phyloP scores from a whole-genome alignment of 192 early-diverging fungal genomes.

The Dispira simplex region DNA sequence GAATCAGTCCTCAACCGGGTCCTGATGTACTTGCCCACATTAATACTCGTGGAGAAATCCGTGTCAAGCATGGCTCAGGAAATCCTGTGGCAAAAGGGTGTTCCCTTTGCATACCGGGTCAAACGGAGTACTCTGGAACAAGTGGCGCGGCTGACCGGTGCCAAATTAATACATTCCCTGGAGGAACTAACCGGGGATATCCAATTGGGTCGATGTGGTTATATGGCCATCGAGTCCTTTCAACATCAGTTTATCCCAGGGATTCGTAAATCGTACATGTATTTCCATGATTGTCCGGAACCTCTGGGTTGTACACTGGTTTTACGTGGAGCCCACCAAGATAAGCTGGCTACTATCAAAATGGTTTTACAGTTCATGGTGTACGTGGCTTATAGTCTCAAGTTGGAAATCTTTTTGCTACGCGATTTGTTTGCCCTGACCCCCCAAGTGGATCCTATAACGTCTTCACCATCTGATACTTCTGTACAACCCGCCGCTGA shows the following conservation, averaged over 20 bases:
- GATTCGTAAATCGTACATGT: slow-evolving; percentile 70
- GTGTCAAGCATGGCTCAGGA: slow-evolving; percentile 79
- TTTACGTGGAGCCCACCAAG: slow-evolving; percentile 63
- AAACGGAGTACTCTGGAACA: slow-evolving; percentile 75
- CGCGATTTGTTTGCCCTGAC: slow-evolving; percentile 50
- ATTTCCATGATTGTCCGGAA: slow-evolving; percentile 71
- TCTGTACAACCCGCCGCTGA: not conserved
- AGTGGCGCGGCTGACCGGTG: slow-evolving; percentile 73
- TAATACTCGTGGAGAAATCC: slow-evolving; percentile 69
- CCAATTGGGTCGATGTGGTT: slow-evolving; percentile 60
- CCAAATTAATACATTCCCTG: slow-evolving; percentile 66
- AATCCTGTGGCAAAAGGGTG: slow-evolving; percentile 54
- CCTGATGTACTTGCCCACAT: slow-evolving; percentile 49
- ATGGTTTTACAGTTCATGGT: slow-evolving; percentile 68
- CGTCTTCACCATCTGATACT: not conserved
- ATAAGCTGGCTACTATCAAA: slow-evolving; percentile 58
- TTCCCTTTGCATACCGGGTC: slow-evolving; percentile 75
- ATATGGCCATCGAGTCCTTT: slow-evolving; percentile 65
- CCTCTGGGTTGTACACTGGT: slow-evolving; percentile 76
- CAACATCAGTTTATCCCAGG: slow-evolving; percentile 68
- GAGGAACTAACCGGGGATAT: slow-evolving; percentile 61
- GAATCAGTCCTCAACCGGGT: slow-evolving; percentile 66
- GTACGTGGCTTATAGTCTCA: slow-evolving; percentile 74
- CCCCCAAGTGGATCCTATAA: not conserved
- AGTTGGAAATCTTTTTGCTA: slow-evolving; percentile 69